These are phyloP conservation scores for Quercus rubra DNA, from an alignment of 306 rosid species.

Conservation along the genomic window DNA sequence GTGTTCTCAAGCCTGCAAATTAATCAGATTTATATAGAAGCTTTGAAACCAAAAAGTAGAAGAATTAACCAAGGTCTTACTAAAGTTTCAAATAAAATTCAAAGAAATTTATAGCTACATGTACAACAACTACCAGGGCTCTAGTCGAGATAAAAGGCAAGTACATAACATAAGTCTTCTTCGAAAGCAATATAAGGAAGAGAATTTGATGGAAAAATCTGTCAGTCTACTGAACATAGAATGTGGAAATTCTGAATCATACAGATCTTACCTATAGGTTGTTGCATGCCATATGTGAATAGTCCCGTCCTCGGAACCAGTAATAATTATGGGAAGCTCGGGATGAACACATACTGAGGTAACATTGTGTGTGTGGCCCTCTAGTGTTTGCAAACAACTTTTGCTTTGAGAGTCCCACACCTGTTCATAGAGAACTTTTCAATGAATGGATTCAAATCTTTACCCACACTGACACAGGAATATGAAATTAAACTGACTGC, in stretches of 20 bases:
- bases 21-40: not conserved
- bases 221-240: not conserved
- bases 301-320: slow-evolving; percentile 40
- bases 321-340: slow-evolving; percentile 35
- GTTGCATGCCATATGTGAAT: slow-evolving; percentile 28
- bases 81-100: not conserved
- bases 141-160: not conserved
- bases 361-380: slow-evolving; percentile 37
- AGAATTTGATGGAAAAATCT: too few species aligned
- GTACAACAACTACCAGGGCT: not conserved
- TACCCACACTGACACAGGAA: not conserved
- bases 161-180: too few species aligned
- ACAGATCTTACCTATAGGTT: slow-evolving; percentile 18
- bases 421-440: slow-evolving; percentile 8
- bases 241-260: not conserved
- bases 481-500: not conserved
- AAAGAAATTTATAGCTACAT: too few species aligned
- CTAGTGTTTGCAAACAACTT: slow-evolving; percentile 30
- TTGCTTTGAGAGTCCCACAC: slow-evolving; percentile 36
- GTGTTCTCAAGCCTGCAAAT: slow-evolving; percentile 30
- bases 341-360: slow-evolving; percentile 31
- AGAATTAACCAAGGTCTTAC: not conserved
- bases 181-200: too few species aligned
- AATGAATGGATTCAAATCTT: not conserved
- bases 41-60: not conserved